Conservation (phyloP, 306 rosid species). For the Corylus heterophylla region DNA sequence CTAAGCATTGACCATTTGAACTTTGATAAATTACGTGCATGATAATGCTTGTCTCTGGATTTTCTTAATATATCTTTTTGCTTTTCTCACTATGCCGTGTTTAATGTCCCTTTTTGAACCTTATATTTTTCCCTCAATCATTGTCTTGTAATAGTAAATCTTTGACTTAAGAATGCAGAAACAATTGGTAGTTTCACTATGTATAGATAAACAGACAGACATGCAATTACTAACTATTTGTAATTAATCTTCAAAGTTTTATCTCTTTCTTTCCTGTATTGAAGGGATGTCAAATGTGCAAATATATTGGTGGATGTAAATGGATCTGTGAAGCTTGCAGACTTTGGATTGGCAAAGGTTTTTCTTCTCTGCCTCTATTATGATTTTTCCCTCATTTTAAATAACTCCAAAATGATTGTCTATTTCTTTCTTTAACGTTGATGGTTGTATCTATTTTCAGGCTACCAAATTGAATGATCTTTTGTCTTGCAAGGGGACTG, state of each 20-base stretch:
- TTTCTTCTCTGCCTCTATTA: conserved; percentile 20
- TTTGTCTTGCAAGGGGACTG: conserved; percentile 79
- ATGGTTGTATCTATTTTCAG: conserved; percentile 41
- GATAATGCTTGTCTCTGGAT: not conserved
- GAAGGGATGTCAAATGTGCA: conserved; percentile 96
- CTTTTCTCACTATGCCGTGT: not conserved
- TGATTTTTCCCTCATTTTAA: conserved; percentile 6
- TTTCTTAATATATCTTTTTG: not conserved
- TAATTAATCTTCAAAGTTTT: conserved; percentile 14
- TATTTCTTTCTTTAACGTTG: conserved; percentile 26
- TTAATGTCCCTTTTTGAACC: not conserved
- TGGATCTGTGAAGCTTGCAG: conserved; percentile 97
- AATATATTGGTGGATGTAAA: conserved; percentile 86
- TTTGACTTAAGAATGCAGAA: not conserved
- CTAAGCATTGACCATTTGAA: not conserved
- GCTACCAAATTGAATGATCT: conserved; percentile 79
- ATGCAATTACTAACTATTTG: not conserved
- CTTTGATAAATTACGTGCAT: not conserved
- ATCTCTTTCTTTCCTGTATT: conserved; percentile 28
- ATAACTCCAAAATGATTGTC: conserved; percentile 6
- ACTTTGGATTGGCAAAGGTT: conserved; percentile 99
- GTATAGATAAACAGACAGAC: not conserved
- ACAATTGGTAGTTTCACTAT: not conserved
- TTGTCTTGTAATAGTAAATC: not conserved
- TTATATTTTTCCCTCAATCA: not conserved